Evolutionary conservation across 139 green algal species (phyloP).

Genomic region (Coelastrella sp.): DNA sequence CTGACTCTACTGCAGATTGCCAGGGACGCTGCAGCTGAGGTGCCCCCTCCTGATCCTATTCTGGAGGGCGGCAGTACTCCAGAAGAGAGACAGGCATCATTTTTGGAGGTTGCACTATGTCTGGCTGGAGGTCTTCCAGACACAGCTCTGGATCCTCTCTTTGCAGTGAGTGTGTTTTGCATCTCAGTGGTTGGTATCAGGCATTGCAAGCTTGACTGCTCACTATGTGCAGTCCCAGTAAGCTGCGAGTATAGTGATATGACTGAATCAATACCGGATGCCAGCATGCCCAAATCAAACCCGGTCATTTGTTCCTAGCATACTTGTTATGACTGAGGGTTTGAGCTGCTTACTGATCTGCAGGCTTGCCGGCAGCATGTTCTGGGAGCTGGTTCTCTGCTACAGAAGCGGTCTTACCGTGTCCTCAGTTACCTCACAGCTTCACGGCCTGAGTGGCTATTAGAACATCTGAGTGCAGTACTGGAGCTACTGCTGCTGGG

Average conservation of each 20-base stretch:
- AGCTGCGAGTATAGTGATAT: no score
- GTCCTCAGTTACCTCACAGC: constrained; percentile 57
- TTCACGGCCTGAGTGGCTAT: constrained; percentile 43
- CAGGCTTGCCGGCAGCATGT: constrained; percentile 59
- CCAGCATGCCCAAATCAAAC: no score
- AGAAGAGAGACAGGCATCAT: constrained; percentile 75
- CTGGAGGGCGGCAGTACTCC: constrained; percentile 74
- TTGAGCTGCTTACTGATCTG: background rate
- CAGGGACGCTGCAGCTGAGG: constrained; percentile 63
- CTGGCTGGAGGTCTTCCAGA: constrained; percentile 71
- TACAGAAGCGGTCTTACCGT: constrained; percentile 98
- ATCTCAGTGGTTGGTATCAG: background rate
- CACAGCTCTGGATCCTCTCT: constrained; percentile 70
- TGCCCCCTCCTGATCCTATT: constrained; percentile 66
- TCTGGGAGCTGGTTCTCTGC: constrained; percentile 72
- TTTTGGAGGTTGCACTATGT: constrained; percentile 86
- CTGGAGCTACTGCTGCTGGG: constrained; percentile 68
- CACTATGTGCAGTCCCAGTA: background rate
- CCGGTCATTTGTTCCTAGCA: no score
- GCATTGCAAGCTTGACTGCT: background rate
- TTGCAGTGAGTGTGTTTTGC: constrained; percentile 51
- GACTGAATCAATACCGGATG: no score
- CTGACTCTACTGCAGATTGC: background rate
- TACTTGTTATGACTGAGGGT: no score
- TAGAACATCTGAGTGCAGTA: constrained; percentile 55